These are phyloP conservation scores for Halophytophthora batemanensis DNA, from an alignment of 352 stramenopile species.

Conservation along the genomic window DNA sequence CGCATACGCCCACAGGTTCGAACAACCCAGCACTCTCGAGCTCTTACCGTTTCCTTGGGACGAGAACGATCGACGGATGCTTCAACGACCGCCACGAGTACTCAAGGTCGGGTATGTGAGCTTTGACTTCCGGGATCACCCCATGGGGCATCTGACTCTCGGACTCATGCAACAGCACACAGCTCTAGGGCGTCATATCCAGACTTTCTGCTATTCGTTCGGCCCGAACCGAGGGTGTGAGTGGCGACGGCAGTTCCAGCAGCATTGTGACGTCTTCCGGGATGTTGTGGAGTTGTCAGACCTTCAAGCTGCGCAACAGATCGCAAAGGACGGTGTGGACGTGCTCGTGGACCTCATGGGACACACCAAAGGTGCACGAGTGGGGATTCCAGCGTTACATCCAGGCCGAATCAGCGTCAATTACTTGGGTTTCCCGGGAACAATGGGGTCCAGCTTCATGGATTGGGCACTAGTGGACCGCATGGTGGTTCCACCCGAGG, in stretches of 20 bases:
- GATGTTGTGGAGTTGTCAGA: slow-evolving; percentile 56
- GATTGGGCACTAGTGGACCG: slow-evolving; percentile 83
- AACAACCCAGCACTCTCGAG: slow-evolving; percentile 38
- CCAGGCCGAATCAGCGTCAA: slow-evolving; percentile 77
- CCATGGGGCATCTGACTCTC: slow-evolving; percentile 90
- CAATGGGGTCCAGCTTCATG: slow-evolving; percentile 63
- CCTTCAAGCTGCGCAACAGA: slow-evolving; percentile 46
- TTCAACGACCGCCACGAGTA: slow-evolving; percentile 28
- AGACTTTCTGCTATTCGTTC: slow-evolving; percentile 80
- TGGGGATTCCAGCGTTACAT: slow-evolving; percentile 54
- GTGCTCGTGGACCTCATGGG: slow-evolving; percentile 91
- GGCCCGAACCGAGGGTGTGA: slow-evolving; percentile 56
- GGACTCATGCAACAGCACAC: slow-evolving; percentile 78
- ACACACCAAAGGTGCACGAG: slow-evolving; percentile 81
- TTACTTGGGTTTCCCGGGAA: slow-evolving; percentile 91
- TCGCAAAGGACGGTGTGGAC: slow-evolving; percentile 63
- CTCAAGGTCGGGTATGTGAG: slow-evolving; percentile 85
- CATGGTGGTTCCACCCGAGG: slow-evolving; percentile 57
- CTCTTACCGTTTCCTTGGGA: slow-evolving; percentile 22
- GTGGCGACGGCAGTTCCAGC: slow-evolving; percentile 55
- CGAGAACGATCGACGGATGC: slow-evolving; percentile 2
- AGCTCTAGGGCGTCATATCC: slow-evolving; percentile 29
- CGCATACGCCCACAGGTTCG: slow-evolving; percentile 18
- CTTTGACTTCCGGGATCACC: slow-evolving; percentile 91
- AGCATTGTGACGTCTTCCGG: slow-evolving; percentile 50